A percentile compares a stretch with the other conserved stretches of the same genome.
Evolutionary conservation across 2,329 filamentous ascomycete species (phyloP).

Genomic region (Lachnellula occidentalis): DNA sequence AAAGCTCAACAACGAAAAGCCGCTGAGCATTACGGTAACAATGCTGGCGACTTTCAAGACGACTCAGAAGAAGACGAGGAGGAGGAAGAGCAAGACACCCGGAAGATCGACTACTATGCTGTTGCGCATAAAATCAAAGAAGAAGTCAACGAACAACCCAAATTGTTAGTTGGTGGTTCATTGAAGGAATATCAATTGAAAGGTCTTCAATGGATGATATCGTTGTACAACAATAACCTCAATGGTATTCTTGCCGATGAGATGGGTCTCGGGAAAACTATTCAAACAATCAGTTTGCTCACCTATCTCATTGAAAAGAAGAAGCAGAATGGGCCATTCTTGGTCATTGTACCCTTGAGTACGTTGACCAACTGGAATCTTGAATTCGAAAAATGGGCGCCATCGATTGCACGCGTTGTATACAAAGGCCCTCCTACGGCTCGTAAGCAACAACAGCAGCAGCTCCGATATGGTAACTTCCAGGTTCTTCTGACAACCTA

Average conservation of each 20-base stretch:
- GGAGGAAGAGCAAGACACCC: slow-evolving; percentile 60
- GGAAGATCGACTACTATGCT: slow-evolving; percentile 97
- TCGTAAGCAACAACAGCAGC: slow-evolving; percentile 85
- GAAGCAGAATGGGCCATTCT: slow-evolving; percentile 81
- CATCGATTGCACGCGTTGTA: slow-evolving; percentile 76
- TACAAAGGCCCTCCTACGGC: slow-evolving; percentile 93
- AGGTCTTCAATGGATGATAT: slow-evolving; percentile 99
- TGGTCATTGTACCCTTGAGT: slow-evolving; percentile 95
- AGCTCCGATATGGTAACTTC: slow-evolving; percentile 91
- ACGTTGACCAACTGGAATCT: slow-evolving; percentile 98
- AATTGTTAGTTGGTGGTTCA: slow-evolving; percentile 82
- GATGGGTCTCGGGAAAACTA: slow-evolving; percentile 99
- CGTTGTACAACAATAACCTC: slow-evolving; percentile 98
- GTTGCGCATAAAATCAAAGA: slow-evolving; percentile 96
- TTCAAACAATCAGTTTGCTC: slow-evolving; percentile 96
- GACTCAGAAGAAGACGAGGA: slow-evolving; percentile 64
- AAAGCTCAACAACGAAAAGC: slow-evolving; percentile 87
- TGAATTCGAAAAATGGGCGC: slow-evolving; percentile 99
- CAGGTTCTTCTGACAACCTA: slow-evolving; percentile 96
- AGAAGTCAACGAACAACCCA: slow-evolving; percentile 76
- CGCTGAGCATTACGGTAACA: slow-evolving; percentile 70
- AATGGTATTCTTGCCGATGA: slow-evolving; percentile 98
- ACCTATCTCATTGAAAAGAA: slow-evolving; percentile 97
- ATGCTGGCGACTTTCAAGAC: slow-evolving; percentile 42
- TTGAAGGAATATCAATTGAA: slow-evolving; percentile 98